Base-by-base conservation (phyloP, 2,329 filamentous ascomycete genomes). In the Talaromyces sp. region DNA sequence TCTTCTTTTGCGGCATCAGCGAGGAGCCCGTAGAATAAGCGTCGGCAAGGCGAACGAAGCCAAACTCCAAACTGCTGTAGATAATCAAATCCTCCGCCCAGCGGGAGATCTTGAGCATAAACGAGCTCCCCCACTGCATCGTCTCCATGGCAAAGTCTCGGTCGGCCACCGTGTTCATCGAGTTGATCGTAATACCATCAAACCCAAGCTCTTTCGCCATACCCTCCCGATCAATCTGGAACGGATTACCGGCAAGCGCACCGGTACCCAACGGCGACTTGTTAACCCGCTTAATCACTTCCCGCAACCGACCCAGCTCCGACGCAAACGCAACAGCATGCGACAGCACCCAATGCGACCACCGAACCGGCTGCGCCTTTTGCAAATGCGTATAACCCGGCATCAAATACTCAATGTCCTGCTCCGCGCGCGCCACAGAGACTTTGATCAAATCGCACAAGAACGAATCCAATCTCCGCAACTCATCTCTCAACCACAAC, bases 341-440 rank as follows among this genome's bases (percentile, higher is more conserved):
- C 57, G 88, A 89, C 68, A 96, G 80, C 74, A 96, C 83, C 89
- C 89, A 94, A 73, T 95, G 91, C 63, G 85, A 88, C 90, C 90
- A 96, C 67, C 90, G 84, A 70, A 96, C 87, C 1, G 92, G 91
- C 91, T 81, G 86, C 3, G 91, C 91, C 62, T 91, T 89, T 80
- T 96, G 92, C 41, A 95, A 80, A 78, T 96, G 92, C 15, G 92
- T 96, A 80, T 96, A 96, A 2, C 91, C 91, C 1, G 92, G 92
- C 90, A 96, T 95, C 72, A 96, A 77, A 69, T 87, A 83, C 70
- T 91, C 89, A 68, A 93, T 88, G 72, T 95, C 90, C 41, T 82
- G 78, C 82, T 92, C 90, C 1, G 92, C 90, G 33, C 91, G 86
- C 56, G 82, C 80, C 41, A 87, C 84, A 15, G 89, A 86, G 57